Base-by-base conservation (phyloP, 1,284 basidiomycete species). In the Boletellus sp. region DNA sequence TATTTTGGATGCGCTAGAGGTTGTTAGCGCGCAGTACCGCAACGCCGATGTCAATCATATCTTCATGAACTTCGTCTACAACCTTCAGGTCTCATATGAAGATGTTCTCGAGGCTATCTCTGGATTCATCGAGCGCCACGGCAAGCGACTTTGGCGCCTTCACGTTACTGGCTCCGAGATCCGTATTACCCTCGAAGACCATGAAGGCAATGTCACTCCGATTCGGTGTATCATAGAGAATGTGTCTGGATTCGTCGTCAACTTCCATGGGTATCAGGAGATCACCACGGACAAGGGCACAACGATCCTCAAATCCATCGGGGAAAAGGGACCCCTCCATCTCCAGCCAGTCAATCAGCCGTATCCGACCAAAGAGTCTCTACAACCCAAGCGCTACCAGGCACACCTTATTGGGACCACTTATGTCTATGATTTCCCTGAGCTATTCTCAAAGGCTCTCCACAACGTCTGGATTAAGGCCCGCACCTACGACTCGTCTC, bases 181-280 rank as follows among this genome's bases (percentile, higher is more conserved):
- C 65, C 85, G 97, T 50, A 91, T 99, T 63, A 83, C 91, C 42
- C 83, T 99, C 51, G 94, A 97, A 74, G 92, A 97, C 68, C 84
- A 79, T 55, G 91, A 96, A 60, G 93, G 94, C 58, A 94, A 94
- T 63, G 86, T 92, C 44, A 92, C 92, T 8, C 93, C 96, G 11
- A 93, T 99, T 67, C 93, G 97, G 40, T 95, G 95, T 62, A 88
- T 98, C 69, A 96, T 99, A 70, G 93, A 97, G 76, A 99, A 98
- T 71, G 93, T 97, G 48, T 97, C 95, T 39, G 96, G 96, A 44
- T 98, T 99, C 75, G 92, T 98, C 60, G 96, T 99, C 71, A 96
- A 97, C 71, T 98, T 89, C 77, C 92, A 96, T 68, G 92, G 91
- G n/a, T 99, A 99, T 77, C 94, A 98, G 73, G 97, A 99, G 76